These are phyloP conservation scores for Aspergillus ibericus DNA, from an alignment of 2,329 filamentous ascomycete species.

Conservation along the genomic window DNA sequence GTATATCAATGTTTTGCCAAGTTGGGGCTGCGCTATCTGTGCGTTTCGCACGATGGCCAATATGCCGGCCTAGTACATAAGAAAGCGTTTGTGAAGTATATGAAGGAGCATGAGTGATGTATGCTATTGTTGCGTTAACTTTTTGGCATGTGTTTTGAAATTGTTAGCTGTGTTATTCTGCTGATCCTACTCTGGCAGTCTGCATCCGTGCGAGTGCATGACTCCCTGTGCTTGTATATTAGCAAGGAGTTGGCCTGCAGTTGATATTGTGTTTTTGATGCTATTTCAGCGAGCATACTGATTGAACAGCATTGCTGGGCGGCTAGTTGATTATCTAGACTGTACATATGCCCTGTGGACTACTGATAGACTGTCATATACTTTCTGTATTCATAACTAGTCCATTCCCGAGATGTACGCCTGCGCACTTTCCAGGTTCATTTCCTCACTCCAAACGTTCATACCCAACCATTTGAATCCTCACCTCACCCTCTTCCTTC, in stretches of 20 bases:
- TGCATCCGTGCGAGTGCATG: background rate
- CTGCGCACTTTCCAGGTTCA: conserved; percentile 2
- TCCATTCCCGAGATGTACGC: background rate
- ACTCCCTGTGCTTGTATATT: conserved; percentile 5
- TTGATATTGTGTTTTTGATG: background rate
- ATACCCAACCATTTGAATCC: conserved; percentile 51
- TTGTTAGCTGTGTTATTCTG: background rate
- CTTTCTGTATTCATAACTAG: background rate
- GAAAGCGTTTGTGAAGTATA: conserved; percentile 93
- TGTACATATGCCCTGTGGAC: background rate
- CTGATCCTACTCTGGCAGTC: background rate
- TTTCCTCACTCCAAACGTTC: conserved; percentile 30
- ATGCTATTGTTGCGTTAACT: background rate
- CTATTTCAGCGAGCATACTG: conserved; percentile 5
- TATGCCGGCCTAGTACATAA: conserved; percentile 95
- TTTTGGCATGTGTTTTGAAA: background rate
- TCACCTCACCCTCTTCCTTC: conserved; percentile 52
- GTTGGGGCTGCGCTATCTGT: conserved; percentile 87
- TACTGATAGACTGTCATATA: background rate
- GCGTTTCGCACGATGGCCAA: conserved; percentile 77
- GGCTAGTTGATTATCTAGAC: conserved; percentile 1
- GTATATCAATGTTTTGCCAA: conserved; percentile 98
- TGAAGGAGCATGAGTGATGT: conserved; percentile 69
- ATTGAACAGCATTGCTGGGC: background rate
- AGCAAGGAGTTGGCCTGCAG: conserved; percentile 3